Conservation (phyloP, 257 asterid species). For the Fraxinus anomala region DNA sequence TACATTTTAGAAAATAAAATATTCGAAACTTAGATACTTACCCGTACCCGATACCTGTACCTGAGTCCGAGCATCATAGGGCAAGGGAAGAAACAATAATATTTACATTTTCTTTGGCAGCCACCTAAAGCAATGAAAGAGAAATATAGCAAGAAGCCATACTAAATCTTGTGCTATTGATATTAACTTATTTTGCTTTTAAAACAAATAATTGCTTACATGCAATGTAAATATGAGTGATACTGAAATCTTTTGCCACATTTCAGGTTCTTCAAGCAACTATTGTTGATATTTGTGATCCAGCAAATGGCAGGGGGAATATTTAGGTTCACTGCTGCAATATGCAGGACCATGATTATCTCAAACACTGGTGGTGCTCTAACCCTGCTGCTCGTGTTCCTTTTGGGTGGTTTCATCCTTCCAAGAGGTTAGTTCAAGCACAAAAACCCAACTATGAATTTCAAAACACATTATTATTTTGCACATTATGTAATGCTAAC, state of each 20-base stretch:
- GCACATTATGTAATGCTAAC: background rate
- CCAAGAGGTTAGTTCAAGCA: constrained; percentile 51
- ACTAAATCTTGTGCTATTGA: background rate
- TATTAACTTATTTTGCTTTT: background rate
- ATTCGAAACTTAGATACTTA: too few relatives aligned
- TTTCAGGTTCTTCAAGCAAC: constrained; percentile 66
- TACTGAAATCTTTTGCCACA: background rate
- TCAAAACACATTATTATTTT: background rate
- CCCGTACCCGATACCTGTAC: too few relatives aligned
- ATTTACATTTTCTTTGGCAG: background rate
- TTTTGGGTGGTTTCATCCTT: constrained; percentile 72
- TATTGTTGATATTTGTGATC: constrained; percentile 49
- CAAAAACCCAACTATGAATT: background rate
- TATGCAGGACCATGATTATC: constrained; percentile 64
- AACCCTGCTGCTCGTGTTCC: constrained; percentile 53
- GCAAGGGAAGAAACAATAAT: background rate
- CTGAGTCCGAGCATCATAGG: background rate
- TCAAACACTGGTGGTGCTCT: constrained; percentile 67
- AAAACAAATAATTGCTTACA: background rate
- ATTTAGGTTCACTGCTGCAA: constrained; percentile 59
- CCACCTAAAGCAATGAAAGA: background rate
- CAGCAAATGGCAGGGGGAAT: constrained; percentile 78
- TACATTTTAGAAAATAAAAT: too few relatives aligned
- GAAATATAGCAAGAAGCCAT: background rate
- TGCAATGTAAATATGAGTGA: background rate